phyloP scores from a whole-genome alignment of 768 basidiomycete species.

The Boletus barrowsii region DNA sequence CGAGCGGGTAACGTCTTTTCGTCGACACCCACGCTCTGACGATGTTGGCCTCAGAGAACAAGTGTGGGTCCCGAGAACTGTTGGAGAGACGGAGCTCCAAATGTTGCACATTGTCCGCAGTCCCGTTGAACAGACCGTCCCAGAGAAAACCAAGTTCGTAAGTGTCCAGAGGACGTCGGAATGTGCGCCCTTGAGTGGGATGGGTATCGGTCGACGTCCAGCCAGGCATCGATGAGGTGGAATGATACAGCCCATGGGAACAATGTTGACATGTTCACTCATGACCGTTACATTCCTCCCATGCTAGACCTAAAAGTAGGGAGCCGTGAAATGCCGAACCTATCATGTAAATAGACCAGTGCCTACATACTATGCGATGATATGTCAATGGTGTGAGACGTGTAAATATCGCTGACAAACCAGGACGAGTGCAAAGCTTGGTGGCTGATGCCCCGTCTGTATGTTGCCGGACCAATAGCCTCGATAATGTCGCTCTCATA shows the following conservation, averaged over 20 bases:
- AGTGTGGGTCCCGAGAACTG: constrained; percentile 18
- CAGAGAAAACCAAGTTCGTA: constrained; percentile 42
- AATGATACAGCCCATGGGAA: not conserved
- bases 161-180: constrained; percentile 36
- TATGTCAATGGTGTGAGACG: too few species aligned
- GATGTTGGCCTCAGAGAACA: constrained; percentile 36
- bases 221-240: constrained; percentile 3
- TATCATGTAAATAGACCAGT: too few species aligned
- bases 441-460: too few species aligned
- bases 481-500: too few species aligned
- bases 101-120: constrained; percentile 41
- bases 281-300: not conserved
- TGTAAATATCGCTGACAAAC: too few species aligned
- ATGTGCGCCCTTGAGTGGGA: constrained; percentile 12
- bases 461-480: too few species aligned
- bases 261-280: too few species aligned
- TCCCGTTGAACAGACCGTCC: constrained; percentile 40
- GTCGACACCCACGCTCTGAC: constrained; percentile 42
- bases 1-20: constrained; percentile 50
- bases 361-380: too few species aligned
- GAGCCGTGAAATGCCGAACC: too few species aligned
- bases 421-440: too few species aligned
- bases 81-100: constrained; percentile 26
- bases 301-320: too few species aligned
- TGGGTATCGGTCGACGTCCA: constrained; percentile 4